Percentiles rank a stretch among this genome's conserved stretches.
Conservation (phyloP, 75 land plant genomes). For the Cryptomeria japonica region DNA sequence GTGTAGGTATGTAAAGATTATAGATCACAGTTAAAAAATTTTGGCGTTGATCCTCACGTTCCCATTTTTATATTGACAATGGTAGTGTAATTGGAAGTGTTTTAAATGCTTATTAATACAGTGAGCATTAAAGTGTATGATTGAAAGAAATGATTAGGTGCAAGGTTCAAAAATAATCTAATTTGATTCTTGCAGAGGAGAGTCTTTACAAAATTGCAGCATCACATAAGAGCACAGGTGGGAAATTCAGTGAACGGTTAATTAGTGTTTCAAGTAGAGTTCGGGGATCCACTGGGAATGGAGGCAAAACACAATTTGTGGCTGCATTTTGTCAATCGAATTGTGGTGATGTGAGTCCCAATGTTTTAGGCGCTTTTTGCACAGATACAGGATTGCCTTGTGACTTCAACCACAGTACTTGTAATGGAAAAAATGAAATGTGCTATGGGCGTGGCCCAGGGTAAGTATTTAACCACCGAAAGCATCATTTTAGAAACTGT, state of each 20-base stretch:
- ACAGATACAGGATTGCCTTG: conserved; percentile 89
- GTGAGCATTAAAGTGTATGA: background rate
- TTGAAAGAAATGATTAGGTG: background rate
- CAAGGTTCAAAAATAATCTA: background rate
- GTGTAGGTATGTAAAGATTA: conserved; percentile 4
- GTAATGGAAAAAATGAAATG: conserved; percentile 89
- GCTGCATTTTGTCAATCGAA: conserved; percentile 98
- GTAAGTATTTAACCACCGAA: conserved; percentile 29
- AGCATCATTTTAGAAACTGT: background rate
- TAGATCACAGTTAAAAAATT: background rate
- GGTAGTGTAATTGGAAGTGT: background rate
- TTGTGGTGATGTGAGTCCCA: conserved; percentile 96
- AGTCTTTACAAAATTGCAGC: conserved; percentile 53
- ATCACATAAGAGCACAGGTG: conserved; percentile 50
- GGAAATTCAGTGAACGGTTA: conserved; percentile 37
- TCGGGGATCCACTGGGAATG: conserved; percentile 43
- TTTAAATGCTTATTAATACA: background rate
- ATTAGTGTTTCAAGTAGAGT: conserved; percentile 55
- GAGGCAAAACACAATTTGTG: conserved; percentile 61
- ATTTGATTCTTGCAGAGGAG: conserved; percentile 35
- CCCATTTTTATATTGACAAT: background rate
- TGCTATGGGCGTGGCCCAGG: conserved; percentile 99
- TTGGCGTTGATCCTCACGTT: background rate
- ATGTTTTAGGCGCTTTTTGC: conserved; percentile 91
- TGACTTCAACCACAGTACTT: conserved; percentile 99